Percentiles rank a stretch among this genome's conserved stretches.
These are phyloP conservation scores for Rhododendron molle DNA, from an alignment of 148 eudicot genomes.

Conservation along the genomic window DNA sequence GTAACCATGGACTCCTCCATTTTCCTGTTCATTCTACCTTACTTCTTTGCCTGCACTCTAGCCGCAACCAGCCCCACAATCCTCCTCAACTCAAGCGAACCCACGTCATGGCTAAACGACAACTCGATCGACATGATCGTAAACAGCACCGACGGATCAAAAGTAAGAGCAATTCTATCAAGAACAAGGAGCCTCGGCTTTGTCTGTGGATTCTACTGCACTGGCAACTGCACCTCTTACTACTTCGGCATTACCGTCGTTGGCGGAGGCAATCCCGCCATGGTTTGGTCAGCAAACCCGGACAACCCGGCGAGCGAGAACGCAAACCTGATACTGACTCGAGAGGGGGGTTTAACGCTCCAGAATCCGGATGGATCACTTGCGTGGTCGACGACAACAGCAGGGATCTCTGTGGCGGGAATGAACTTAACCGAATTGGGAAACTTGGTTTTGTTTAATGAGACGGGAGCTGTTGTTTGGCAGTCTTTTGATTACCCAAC, in stretches of 20 bases:
- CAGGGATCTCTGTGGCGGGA: constrained; percentile 1
- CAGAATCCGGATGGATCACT: neutral
- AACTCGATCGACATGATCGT: neutral
- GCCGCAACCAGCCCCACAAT: neutral
- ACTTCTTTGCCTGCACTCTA: neutral
- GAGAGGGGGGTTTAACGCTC: neutral
- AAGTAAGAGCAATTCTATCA: neutral
- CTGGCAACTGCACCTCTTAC: neutral
- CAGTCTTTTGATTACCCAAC: constrained; percentile 12
- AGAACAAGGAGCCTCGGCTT: constrained; percentile 1
- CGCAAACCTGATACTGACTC: neutral
- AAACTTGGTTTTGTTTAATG: constrained; percentile 9
- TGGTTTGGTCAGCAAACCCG: constrained; percentile 14
- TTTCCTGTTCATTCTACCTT: neutral
- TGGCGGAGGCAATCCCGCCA: neutral
- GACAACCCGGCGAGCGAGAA: neutral
- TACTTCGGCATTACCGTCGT: neutral
- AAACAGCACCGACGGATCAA: constrained; percentile 2
- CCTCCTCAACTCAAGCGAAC: neutral
- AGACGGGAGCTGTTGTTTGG: neutral
- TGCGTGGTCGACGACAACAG: neutral
- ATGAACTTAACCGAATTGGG: constrained; percentile 14
- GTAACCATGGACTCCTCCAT: neutral
- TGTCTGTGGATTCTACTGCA: constrained; percentile 14
- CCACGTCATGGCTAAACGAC: neutral